Conservation (phyloP, 2,329 filamentous ascomycete species). For the Penicillium sp. region DNA sequence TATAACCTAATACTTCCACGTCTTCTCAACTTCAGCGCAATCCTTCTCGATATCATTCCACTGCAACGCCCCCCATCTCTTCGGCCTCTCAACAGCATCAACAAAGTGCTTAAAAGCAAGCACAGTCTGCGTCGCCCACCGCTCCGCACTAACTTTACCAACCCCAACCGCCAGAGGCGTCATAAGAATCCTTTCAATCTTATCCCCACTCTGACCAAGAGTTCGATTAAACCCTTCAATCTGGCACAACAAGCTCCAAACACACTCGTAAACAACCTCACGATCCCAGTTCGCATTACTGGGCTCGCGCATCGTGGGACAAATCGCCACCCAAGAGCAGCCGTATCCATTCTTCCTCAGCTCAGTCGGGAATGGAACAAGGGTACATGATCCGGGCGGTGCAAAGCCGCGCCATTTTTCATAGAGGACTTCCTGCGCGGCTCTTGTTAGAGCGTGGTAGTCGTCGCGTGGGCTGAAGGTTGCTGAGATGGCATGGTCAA, state of each 20-base stretch:
- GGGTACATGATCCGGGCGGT: conserved; percentile 53
- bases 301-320: conserved; percentile 57
- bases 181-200: conserved; percentile 51
- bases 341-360: conserved; percentile 45
- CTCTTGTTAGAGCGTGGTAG: conserved; percentile 51
- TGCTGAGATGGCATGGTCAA: conserved; percentile 57
- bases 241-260: conserved; percentile 54
- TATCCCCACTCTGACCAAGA: conserved; percentile 2
- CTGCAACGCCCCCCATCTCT: conserved; percentile 44
- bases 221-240: conserved; percentile 51
- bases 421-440: conserved; percentile 50
- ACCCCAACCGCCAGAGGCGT: conserved; percentile 55
- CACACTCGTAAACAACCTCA: conserved; percentile 57
- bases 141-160: conserved; percentile 47
- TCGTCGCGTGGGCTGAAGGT: conserved; percentile 45
- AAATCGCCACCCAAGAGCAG: conserved; percentile 50
- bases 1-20: conserved; percentile 12
- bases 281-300: conserved; percentile 50
- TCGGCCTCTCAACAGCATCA: conserved; percentile 47
- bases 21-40: conserved; percentile 21
- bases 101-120: conserved; percentile 56
- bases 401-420: conserved; percentile 52
- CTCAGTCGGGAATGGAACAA: conserved; percentile 48
- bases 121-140: conserved; percentile 54
- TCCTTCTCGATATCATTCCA: conserved; percentile 39